Conservation (phyloP, 495 filamentous ascomycete genomes). For the Penicillium herquei region DNA sequence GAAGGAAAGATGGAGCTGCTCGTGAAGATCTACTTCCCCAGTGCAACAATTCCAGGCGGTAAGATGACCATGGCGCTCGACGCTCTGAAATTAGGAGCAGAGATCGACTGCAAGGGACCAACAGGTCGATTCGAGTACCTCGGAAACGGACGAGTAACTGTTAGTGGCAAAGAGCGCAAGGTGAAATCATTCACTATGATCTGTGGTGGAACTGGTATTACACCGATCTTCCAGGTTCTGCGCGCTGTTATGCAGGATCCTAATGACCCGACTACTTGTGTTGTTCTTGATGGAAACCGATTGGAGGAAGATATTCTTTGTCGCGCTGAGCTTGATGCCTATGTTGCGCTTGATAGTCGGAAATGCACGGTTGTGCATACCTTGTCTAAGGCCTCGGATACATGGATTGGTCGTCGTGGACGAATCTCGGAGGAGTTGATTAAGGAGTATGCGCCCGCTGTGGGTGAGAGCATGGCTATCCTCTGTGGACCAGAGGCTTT, state of each 20-base stretch:
- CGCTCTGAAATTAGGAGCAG: slow-evolving; percentile 62
- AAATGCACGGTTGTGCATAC: slow-evolving; percentile 70
- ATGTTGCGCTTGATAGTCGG: slow-evolving; percentile 49
- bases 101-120: slow-evolving; percentile 86
- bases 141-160: slow-evolving; percentile 60
- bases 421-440: slow-evolving; percentile 65
- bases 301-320: slow-evolving; percentile 82
- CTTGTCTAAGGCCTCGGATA: slow-evolving; percentile 58
- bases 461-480: slow-evolving; percentile 64
- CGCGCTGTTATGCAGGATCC: slow-evolving; percentile 67
- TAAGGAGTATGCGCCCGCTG: slow-evolving; percentile 53
- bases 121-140: slow-evolving; percentile 86
- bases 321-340: slow-evolving; percentile 67
- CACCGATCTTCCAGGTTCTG: slow-evolving; percentile 87
- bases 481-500: slow-evolving; percentile 81
- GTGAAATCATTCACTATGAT: slow-evolving; percentile 83
- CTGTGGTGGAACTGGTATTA: slow-evolving; percentile 85
- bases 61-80: slow-evolving; percentile 86
- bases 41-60: slow-evolving; percentile 59
- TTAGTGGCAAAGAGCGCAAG: slow-evolving; percentile 56
- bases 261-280: slow-evolving; percentile 58
- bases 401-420: slow-evolving; percentile 71
- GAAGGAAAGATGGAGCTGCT: slow-evolving; percentile 70
- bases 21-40: slow-evolving; percentile 82
- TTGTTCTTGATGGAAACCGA: slow-evolving; percentile 80